These are phyloP conservation scores for Pseudonitzschia multiseries DNA, from an alignment of 108 stramenopile genomes.

Conservation along the genomic window DNA sequence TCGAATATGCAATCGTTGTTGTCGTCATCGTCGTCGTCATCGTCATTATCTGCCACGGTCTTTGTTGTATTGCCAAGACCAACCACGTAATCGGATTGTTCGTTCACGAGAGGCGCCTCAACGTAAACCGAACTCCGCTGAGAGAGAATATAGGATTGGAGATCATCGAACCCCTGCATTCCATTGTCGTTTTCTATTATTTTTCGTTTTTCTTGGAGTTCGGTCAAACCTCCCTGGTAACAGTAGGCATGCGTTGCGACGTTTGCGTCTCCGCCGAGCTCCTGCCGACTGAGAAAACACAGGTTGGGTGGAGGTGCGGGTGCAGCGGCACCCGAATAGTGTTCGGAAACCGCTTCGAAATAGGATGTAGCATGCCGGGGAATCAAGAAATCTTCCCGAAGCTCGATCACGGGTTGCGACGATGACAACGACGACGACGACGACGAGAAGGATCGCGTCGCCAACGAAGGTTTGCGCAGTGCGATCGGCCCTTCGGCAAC, in stretches of 20 bases:
- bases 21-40: background rate
- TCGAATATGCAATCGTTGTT: constrained; percentile 44
- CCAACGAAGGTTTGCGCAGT: background rate
- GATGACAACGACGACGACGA: constrained; percentile 7
- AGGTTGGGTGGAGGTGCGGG: constrained; percentile 39
- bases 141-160: constrained; percentile 14
- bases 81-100: constrained; percentile 3
- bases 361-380: constrained; percentile 35
- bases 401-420: constrained; percentile 49
- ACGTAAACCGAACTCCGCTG: constrained; percentile 54
- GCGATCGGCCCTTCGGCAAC: background rate
- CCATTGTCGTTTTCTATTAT: constrained; percentile 29
- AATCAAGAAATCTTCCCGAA: constrained; percentile 51
- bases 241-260: constrained; percentile 63
- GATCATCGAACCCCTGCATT: constrained; percentile 20
- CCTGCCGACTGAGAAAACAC: constrained; percentile 52
- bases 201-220: constrained; percentile 40
- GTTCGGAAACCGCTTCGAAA: constrained; percentile 29
- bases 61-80: background rate
- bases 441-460: constrained; percentile 1
- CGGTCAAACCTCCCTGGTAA: constrained; percentile 50
- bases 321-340: constrained; percentile 27
- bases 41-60: background rate
- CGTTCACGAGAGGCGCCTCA: constrained; percentile 47
- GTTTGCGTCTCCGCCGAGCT: constrained; percentile 58